Conservation (phyloP, 352 stramenopile species). For the Stramenopiles sp. region DNA sequence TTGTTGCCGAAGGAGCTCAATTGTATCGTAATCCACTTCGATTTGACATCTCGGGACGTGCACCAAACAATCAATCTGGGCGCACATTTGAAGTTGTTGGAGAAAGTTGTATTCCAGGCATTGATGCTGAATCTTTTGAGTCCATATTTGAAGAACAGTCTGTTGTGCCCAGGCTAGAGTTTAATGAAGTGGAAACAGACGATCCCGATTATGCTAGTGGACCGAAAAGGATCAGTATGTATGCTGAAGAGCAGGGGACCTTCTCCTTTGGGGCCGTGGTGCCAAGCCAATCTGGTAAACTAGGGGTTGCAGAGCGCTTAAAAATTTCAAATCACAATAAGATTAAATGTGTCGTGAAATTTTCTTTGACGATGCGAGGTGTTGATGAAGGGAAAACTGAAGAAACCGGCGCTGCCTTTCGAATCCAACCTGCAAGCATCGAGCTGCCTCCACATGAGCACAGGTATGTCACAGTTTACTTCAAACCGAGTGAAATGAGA, state of each 20-base stretch:
- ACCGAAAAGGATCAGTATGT: slow-evolving; percentile 21
- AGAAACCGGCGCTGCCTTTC: slow-evolving; percentile 37
- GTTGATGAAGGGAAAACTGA: neutral
- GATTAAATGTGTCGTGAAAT: slow-evolving; percentile 60
- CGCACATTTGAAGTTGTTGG: slow-evolving; percentile 41
- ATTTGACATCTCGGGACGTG: neutral
- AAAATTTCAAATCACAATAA: slow-evolving; percentile 87
- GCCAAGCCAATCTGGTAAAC: slow-evolving; percentile 33
- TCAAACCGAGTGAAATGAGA: slow-evolving; percentile 59
- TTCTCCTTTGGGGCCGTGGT: slow-evolving; percentile 66
- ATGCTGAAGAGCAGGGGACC: slow-evolving; percentile 51
- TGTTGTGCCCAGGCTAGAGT: slow-evolving; percentile 49
- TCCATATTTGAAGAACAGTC: slow-evolving; percentile 84
- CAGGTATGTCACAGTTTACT: slow-evolving; percentile 77
- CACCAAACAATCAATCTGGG: neutral
- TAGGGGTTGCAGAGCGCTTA: slow-evolving; percentile 60
- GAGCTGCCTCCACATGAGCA: slow-evolving; percentile 80
- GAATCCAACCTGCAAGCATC: slow-evolving; percentile 59
- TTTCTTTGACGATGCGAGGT: slow-evolving; percentile 32
- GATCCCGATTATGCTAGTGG: slow-evolving; percentile 35
- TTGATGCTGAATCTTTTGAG: slow-evolving; percentile 56
- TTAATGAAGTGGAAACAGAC: slow-evolving; percentile 15
- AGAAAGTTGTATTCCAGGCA: slow-evolving; percentile 75
- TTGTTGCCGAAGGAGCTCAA: neutral
- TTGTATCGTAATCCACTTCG: neutral